Evolutionary conservation across 208 protist genomes (phyloP), one percentile per base, ranked within the genome.

Genomic region (Leptomonas seymouri): DNA sequence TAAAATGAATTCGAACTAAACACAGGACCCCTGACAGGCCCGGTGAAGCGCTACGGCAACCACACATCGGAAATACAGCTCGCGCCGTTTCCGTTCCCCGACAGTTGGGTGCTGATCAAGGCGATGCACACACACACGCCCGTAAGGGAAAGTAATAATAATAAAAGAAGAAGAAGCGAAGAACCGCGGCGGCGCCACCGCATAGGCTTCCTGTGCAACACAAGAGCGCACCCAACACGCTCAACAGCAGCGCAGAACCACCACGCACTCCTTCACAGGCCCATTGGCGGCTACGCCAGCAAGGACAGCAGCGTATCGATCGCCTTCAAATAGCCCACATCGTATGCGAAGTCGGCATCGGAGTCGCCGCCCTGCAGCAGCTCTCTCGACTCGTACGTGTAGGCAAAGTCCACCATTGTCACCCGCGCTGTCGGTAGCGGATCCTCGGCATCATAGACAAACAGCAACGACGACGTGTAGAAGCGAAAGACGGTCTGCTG

Each of bases 321-420:
- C 27, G 85, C 91, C n/a, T 84, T 78, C 51, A 93, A 60, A 53
- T 96, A 96, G 16, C 88, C 83, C n/a, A 90, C 68, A 51, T 96
- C 91, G 49, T 81, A 81, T 36, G 77, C 77, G 20, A 81, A 76
- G 30, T 74, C 67, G 1, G 84, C 88, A 49, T 92, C 87, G 5
- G 76, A 66, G 53, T 96, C 91, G 2, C 78, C 70, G 57, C 72
- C 87, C 27, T 77, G 66, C 45, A 67, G 48, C 50, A 96, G 77
- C 60, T 96, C 91, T 39, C 69, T 67, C 18, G 78, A 73, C 54
- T 93, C 86, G 69, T 96, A 96, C 3, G 91, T 93, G 76, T 89
- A 96, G 15, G 91, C 91, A 64, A 96, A 96, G 76, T 96, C 91
- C 1, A 96, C 86, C 91, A 96, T 96, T 41, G 89, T 85, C 36